A percentile compares a stretch with the other conserved stretches of the same genome.
phyloP scores from a whole-genome alignment of 805 yeast genomes.

The Kodamaea kaohsiungensis region DNA sequence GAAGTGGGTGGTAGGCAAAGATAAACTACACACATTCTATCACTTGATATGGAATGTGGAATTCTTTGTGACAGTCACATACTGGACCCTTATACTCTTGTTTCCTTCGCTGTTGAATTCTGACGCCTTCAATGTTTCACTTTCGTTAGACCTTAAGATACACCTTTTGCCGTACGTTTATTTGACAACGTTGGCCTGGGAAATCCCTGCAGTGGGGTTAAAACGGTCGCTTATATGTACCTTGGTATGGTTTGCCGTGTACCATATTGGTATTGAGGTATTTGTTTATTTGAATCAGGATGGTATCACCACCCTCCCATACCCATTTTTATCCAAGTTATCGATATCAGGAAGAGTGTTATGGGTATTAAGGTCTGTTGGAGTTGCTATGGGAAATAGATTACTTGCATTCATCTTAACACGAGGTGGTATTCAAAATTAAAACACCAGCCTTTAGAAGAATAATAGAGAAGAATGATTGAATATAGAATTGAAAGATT shows the following conservation, averaged over 20 bases:
- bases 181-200: constrained; percentile 10
- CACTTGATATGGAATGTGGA: constrained; percentile 21
- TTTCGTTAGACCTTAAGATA: constrained; percentile 22
- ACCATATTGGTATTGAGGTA: constrained; percentile 20
- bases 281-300: constrained; percentile 2
- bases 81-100: constrained; percentile 22
- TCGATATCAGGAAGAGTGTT: constrained; percentile 6
- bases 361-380: constrained; percentile 13
- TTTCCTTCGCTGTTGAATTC: constrained; percentile 19
- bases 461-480: neutral
- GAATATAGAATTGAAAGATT: neutral
- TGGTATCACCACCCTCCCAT: constrained; percentile 16
- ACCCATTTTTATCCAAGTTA: constrained; percentile 18
- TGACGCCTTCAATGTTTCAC: constrained; percentile 18
- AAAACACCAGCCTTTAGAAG: neutral
- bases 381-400: neutral
- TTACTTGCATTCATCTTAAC: neutral
- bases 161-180: constrained; percentile 28
- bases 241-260: constrained; percentile 13
- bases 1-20: constrained; percentile 1
- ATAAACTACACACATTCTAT: constrained; percentile 3
- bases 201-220: neutral
- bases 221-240: neutral
- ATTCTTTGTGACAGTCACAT: constrained; percentile 22
- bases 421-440: neutral